Evolutionary conservation across 129 eudicot species (phyloP).

Genomic region (Ambrosia artemisiifolia): DNA sequence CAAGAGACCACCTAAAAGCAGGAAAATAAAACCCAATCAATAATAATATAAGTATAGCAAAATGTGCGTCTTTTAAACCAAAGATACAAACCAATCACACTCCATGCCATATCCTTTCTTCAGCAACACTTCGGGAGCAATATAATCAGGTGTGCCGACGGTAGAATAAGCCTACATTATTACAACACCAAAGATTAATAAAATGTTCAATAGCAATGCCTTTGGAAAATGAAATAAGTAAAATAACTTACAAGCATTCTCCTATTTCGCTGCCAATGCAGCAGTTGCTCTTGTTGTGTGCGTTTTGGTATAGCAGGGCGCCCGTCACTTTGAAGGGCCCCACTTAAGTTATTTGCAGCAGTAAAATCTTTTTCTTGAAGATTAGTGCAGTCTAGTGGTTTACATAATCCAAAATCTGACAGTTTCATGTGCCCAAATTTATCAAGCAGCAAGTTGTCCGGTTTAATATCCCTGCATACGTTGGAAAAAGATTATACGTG

Average conservation of each 20-base stretch:
- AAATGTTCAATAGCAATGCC: neutral
- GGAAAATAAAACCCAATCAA: conserved; percentile 4
- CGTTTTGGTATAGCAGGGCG: conserved; percentile 87
- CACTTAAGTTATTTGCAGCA: conserved; percentile 64
- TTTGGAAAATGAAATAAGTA: neutral
- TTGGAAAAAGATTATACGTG: conserved; percentile 10
- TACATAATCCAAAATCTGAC: conserved; percentile 97
- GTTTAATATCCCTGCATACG: conserved; percentile 87
- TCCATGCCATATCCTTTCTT: conserved; percentile 99
- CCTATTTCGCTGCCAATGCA: conserved; percentile 97
- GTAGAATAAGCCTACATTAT: conserved; percentile 89
- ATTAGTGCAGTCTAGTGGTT: conserved; percentile 82
- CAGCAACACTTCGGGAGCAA: conserved; percentile 95
- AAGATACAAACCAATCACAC: conserved; percentile 88
- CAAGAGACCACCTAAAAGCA: conserved; percentile 91
- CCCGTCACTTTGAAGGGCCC: conserved; percentile 95
- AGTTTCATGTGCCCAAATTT: conserved; percentile 91
- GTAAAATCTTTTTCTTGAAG: conserved; percentile 93
- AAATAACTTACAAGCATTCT: conserved; percentile 86
- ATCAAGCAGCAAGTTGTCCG: conserved; percentile 94
- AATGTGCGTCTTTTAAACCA: neutral
- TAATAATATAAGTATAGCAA: neutral
- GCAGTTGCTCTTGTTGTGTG: conserved; percentile 94
- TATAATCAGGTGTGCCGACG: conserved; percentile 98
- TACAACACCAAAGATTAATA: conserved; percentile 10